phyloP scores from a whole-genome alignment of 2,329 filamentous ascomycete species.

The Aureobasidium sp. region DNA sequence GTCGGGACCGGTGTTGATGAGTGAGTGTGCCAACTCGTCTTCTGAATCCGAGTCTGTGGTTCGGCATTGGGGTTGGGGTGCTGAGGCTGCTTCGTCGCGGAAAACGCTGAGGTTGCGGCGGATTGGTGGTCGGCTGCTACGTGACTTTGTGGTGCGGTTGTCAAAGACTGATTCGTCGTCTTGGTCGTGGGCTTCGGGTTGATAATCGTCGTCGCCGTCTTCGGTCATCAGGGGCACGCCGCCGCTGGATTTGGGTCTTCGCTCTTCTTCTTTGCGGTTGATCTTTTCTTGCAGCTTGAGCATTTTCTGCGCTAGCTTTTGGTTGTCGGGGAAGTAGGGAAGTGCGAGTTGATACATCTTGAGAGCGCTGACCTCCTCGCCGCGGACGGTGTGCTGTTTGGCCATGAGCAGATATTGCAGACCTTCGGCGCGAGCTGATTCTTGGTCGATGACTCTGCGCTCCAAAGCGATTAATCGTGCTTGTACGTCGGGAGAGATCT shows the following conservation, averaged over 20 bases:
- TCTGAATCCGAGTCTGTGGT: constrained; percentile 20
- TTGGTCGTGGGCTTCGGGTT: constrained; percentile 1
- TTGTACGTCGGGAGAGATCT: constrained; percentile 69
- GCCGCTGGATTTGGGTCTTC: not conserved
- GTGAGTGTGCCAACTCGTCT: constrained; percentile 23
- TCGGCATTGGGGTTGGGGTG: not conserved
- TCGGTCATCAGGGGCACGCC: not conserved
- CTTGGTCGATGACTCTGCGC: constrained; percentile 63
- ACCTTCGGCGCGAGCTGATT: constrained; percentile 74
- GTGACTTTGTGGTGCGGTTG: not conserved
- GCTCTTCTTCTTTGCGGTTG: constrained; percentile 24
- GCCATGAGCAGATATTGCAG: constrained; percentile 82
- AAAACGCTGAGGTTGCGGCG: constrained; percentile 10
- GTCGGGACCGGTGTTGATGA: constrained; percentile 13
- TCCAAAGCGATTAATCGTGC: constrained; percentile 76
- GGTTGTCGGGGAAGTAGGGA: constrained; percentile 77
- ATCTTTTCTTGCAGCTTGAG: constrained; percentile 45
- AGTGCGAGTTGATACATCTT: constrained; percentile 80
- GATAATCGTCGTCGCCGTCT: not conserved
- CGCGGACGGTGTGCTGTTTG: constrained; percentile 77
- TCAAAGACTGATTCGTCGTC: constrained; percentile 5
- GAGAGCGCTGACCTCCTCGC: constrained; percentile 69
- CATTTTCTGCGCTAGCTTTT: constrained; percentile 59
- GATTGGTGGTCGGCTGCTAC: not conserved
- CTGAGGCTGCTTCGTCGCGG: constrained; percentile 1